Conservation (phyloP, 352 stramenopile species). For the Salisapilia sapeloensis region DNA sequence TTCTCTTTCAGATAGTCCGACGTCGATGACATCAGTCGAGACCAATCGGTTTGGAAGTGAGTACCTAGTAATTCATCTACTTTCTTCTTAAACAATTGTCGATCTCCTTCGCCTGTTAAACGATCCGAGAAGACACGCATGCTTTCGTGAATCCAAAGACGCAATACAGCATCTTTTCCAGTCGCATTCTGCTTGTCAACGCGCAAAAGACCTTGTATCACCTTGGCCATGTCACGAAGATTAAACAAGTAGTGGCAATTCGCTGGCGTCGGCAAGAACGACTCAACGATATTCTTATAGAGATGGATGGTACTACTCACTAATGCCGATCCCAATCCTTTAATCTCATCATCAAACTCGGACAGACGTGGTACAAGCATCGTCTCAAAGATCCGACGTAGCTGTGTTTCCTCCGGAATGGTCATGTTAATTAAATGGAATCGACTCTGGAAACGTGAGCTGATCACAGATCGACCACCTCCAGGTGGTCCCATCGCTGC, state of each 20-base stretch:
- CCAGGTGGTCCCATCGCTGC: slow-evolving; percentile 76
- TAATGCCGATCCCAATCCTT: slow-evolving; percentile 45
- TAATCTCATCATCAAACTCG: slow-evolving; percentile 83
- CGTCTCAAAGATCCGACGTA: slow-evolving; percentile 80
- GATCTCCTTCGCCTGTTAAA: slow-evolving; percentile 78
- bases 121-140: slow-evolving; percentile 83
- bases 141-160: slow-evolving; percentile 85
- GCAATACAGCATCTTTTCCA: slow-evolving; percentile 47
- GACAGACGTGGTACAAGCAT: slow-evolving; percentile 75
- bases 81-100: slow-evolving; percentile 79
- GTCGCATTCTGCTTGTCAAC: slow-evolving; percentile 57
- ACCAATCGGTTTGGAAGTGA: slow-evolving; percentile 71
- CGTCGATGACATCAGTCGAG: slow-evolving; percentile 24
- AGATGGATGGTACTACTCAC: slow-evolving; percentile 75
- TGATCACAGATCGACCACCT: slow-evolving; percentile 80
- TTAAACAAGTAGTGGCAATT: slow-evolving; percentile 87
- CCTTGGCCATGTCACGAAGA: slow-evolving; percentile 77
- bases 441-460: slow-evolving; percentile 77
- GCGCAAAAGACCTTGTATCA: slow-evolving; percentile 70
- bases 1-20: slow-evolving; percentile 64
- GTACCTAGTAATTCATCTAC: slow-evolving; percentile 57
- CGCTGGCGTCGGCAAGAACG: slow-evolving; percentile 75
- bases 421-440: slow-evolving; percentile 88
- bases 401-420: slow-evolving; percentile 62
- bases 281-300: slow-evolving; percentile 70